Evolutionary conservation across 2,329 filamentous ascomycete genomes (phyloP), one percentile per base, ranked within the genome.

Genomic region (Penicillium sp.): DNA sequence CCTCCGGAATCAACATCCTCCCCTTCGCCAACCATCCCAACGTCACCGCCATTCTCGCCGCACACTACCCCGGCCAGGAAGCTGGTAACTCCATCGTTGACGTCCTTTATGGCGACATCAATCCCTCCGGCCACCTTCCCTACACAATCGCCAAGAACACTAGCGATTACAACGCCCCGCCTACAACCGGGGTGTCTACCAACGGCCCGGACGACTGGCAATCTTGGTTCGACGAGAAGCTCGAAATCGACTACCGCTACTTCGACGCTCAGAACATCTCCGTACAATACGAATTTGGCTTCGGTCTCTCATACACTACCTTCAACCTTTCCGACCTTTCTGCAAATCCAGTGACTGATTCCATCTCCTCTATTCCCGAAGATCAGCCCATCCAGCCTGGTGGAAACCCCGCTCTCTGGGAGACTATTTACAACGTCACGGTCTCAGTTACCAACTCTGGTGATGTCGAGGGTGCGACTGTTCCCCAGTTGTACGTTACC

Each of bases 51-150:
- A 91, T 96, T 50, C 73, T 96, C 3, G 94, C 88, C 82, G 91
- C 90, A 37, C 89, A 89, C 65, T 76, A 91, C 25, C 91, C 91
- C 0, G 91, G 91, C 10, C 88, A 96, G 69, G 88, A 96, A 72
- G 89, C 87, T 19, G 91, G 91, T 43, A 90, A 91, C 67, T 82
- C 88, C 3, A 84, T 96, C 50, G 83, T 84, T 14, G 90, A 95
- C 62, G 82, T 96, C 22, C 84, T 96, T 9, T 96, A 92, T 71
- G 91, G 91, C 43, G 84, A 83, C 55, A 82, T 88, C 58, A 93
- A 91, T 75, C 90, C 90, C 1, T 84, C 84, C 26, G 91, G 84
- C 48, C 89, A 91, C 61, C 83, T 88, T 0, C 88, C 89, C 4
- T 96, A 95, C 74, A 93, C 90, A 9, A 88, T 91, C 81, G 91